Evolutionary conservation across 768 basidiomycete species (phyloP).

Genomic region (Tricholoma bakamatsutake): DNA sequence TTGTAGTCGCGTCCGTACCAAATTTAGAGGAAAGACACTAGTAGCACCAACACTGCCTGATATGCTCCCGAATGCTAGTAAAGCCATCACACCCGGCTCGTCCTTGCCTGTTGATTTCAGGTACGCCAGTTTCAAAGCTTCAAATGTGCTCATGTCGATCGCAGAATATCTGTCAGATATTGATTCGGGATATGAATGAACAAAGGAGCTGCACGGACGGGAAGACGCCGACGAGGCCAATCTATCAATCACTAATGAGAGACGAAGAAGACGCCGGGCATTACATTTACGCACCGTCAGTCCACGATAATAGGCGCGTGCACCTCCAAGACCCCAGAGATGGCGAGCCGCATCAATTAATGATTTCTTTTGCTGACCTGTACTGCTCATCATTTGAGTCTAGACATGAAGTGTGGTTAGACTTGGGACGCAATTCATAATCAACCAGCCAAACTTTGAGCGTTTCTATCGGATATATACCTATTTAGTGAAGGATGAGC

Average conservation of each 20-base stretch:
- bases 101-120: conserved; percentile 79
- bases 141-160: conserved; percentile 97
- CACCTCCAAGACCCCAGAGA: conserved; percentile 74
- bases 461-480: conserved; percentile 96
- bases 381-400: conserved; percentile 97
- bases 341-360: conserved; percentile 59
- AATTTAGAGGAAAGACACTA: conserved; percentile 87
- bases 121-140: conserved; percentile 91
- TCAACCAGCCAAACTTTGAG: conserved; percentile 56
- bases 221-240: conserved; percentile 94
- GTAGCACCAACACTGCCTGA: conserved; percentile 93
- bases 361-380: conserved; percentile 51
- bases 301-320: conserved; percentile 87
- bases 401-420: conserved; percentile 15
- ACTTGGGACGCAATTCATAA: not conserved
- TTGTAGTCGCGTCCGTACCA: conserved; percentile 91
- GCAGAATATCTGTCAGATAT: conserved; percentile 62
- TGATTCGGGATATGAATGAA: not conserved
- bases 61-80: conserved; percentile 87
- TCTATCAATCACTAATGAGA: conserved; percentile 38
- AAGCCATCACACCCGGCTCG: conserved; percentile 83
- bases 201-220: conserved; percentile 48
- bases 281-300: conserved; percentile 58
- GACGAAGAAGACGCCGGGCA: conserved; percentile 8
- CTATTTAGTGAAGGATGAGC: conserved; percentile 33